Evolutionary conservation across 192 early-diverging fungal genomes (phyloP).

Genomic region (Lobulomyces angularis): DNA sequence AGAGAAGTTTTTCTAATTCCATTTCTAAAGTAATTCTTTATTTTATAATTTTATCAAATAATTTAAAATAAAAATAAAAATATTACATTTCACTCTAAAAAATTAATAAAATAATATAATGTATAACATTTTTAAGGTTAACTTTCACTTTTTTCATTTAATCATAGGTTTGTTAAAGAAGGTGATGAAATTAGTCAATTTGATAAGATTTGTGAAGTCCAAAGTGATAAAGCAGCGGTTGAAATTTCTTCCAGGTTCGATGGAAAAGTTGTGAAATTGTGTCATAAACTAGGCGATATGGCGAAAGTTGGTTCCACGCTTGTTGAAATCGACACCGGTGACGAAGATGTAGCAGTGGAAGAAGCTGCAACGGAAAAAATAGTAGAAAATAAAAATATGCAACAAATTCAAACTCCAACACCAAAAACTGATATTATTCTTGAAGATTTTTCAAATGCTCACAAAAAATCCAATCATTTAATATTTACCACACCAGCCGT

Average conservation of each 20-base stretch:
- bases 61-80: too few species aligned
- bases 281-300: constrained; percentile 77
- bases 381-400: constrained; percentile 3
- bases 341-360: constrained; percentile 10
- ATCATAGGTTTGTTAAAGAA: constrained; percentile 74
- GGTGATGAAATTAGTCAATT: constrained; percentile 85
- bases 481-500: constrained; percentile 82
- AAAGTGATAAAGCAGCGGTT: constrained; percentile 97
- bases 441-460: too few species aligned
- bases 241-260: constrained; percentile 94
- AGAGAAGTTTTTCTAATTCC: too few species aligned
- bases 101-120: too few species aligned
- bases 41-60: not conserved
- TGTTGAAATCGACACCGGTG: constrained; percentile 63
- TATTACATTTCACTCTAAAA: too few species aligned
- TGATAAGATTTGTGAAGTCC: constrained; percentile 90
- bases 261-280: constrained; percentile 64
- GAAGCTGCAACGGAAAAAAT: constrained; percentile 1
- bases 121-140: too few species aligned
- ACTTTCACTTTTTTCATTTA: too few species aligned
- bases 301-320: constrained; percentile 83
- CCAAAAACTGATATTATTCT: too few species aligned
- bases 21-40: not conserved
- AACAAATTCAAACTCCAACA: constrained; percentile 1
- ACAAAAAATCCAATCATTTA: constrained; percentile 18